Conservation (phyloP, 140 eudicot species). For the Stevia rebaudiana region DNA sequence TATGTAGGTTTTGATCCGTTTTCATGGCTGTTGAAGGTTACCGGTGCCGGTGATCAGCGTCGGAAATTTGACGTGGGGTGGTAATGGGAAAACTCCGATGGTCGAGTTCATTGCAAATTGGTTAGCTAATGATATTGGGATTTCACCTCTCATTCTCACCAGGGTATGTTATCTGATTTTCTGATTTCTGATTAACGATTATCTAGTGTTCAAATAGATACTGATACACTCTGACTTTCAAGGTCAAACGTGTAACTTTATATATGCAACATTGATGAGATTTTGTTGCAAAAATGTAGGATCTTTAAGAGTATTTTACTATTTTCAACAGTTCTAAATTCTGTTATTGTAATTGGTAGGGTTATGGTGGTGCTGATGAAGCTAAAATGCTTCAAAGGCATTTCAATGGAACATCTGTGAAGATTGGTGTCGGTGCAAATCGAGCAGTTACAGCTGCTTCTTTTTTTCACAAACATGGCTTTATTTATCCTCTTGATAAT, state of each 20-base stretch:
- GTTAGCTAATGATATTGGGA: constrained; percentile 40
- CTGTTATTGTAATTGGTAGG: constrained; percentile 39
- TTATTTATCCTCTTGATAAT: constrained; percentile 20
- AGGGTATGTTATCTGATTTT: constrained; percentile 36
- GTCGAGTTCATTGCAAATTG: constrained; percentile 59
- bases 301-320: background rate
- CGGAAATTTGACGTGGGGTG: constrained; percentile 96
- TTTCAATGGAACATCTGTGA: constrained; percentile 46
- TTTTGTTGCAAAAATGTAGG: background rate
- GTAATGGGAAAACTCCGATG: constrained; percentile 98
- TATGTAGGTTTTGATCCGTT: constrained; percentile 14
- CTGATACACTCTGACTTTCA: constrained; percentile 6
- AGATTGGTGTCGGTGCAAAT: constrained; percentile 73
- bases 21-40: constrained; percentile 41
- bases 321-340: background rate
- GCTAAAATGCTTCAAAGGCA: constrained; percentile 84
- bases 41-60: constrained; percentile 89
- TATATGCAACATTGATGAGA: background rate
- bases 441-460: constrained; percentile 54
- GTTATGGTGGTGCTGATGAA: constrained; percentile 92
- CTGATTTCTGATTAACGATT: no score
- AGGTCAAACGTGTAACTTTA: constrained; percentile 10
- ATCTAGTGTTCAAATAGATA: background rate
- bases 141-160: constrained; percentile 81
- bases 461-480: constrained; percentile 46